Conservation (phyloP, 2,329 filamentous ascomycete genomes). For the Orbilia quercus region DNA sequence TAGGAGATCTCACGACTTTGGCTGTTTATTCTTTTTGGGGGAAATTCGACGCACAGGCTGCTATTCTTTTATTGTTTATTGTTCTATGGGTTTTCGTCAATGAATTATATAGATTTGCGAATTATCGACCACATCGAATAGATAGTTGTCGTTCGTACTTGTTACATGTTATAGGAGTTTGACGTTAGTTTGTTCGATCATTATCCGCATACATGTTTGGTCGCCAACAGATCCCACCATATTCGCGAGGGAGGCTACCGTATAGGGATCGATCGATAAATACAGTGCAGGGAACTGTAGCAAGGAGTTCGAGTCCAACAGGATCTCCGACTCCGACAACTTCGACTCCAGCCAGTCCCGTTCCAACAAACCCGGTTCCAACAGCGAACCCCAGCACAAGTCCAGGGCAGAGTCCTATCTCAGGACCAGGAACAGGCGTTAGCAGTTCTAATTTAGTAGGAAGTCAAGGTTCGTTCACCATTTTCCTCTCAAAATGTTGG, state of each 20-base stretch:
- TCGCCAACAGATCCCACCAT: slow-evolving; percentile 9
- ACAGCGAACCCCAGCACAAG: slow-evolving; percentile 10
- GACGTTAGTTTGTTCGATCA: not conserved
- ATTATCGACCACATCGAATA: slow-evolving; percentile 17
- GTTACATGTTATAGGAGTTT: slow-evolving; percentile 6
- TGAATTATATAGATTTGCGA: slow-evolving; percentile 22
- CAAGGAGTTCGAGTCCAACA: slow-evolving; percentile 23
- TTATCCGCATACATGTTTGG: slow-evolving; percentile 5
- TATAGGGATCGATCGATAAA: slow-evolving; percentile 32
- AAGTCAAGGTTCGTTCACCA: slow-evolving; percentile 35
- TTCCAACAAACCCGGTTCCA: not conserved
- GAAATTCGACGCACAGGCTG: not conserved
- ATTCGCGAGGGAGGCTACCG: slow-evolving; percentile 29
- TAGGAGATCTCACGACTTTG: not conserved
- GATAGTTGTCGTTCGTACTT: slow-evolving; percentile 8
- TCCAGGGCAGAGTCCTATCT: not conserved
- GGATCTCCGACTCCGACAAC: not conserved
- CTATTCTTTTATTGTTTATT: slow-evolving; percentile 4
- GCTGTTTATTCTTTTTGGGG: slow-evolving; percentile 2
- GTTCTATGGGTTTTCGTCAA: slow-evolving; percentile 5
- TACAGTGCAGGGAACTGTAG: not conserved
- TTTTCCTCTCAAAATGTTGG: not conserved
- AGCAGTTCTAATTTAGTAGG: slow-evolving; percentile 18
- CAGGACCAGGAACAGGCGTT: slow-evolving; percentile 1
- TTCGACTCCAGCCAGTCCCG: no score